Evolutionary conservation across 2,329 filamentous ascomycete genomes (phyloP), one percentile per base, ranked within the genome.

Genomic region (Plenodomus lindquistii): DNA sequence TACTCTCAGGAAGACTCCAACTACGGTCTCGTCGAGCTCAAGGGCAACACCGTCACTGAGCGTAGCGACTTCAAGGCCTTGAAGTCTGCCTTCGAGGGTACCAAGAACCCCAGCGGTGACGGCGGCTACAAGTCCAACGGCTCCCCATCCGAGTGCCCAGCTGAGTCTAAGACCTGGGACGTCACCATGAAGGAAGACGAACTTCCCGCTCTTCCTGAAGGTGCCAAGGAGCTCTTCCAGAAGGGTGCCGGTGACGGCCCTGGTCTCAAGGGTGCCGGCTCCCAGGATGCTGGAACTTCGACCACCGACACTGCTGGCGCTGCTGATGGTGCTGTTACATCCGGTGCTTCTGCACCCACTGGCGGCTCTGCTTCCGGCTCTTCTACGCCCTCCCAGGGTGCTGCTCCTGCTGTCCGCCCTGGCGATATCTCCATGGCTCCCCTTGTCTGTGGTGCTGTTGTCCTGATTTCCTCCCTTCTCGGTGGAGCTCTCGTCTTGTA

Each of bases 1-100:
- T 99, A 96, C 79, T 86, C 88, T 9, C 77, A 88, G 66, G 80
- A 81, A 52, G 90, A 60, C 8, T 65, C 86, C 76, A 80, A 86
- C 38, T 97, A 85, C 73, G 58, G 92, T 57, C 86, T 96, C 50
- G 91, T 92, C 68, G 75, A 83, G 48, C 78, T 94, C 66, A 67
- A 73, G 39, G 81, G 80, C 55, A 63, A 73, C 68, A 74, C 73
- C 21, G 81, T 88, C 49, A 76, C 75, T 24, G 81, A 87, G 56
- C 75, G 80, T 27, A 54, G 73, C 35, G 89, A 93, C 66, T 96
- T 86, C 74, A 70, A 75, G 39, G 75, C 77, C 41, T 77, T 86
- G 47, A 77, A 81, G 73, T 62, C 63, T 9, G 79, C 80, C 24
- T 78, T 81, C 60, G 54, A 69, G 1, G 75, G 75, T 52, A 81